Evolutionary conservation across 1,284 basidiomycete genomes (phyloP).

Genomic region (Fomitiporia mediterranea): DNA sequence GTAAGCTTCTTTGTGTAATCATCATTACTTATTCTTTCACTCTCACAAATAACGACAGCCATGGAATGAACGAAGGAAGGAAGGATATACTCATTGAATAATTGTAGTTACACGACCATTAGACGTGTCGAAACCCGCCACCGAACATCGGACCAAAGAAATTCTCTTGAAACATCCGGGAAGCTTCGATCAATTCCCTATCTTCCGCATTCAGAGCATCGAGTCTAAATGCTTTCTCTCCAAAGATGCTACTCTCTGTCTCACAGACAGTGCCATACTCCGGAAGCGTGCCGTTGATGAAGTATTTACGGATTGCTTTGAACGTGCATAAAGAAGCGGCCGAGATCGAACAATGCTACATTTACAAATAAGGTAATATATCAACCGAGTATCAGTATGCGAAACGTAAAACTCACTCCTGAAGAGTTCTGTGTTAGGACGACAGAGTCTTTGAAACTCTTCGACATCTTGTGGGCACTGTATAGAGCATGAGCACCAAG

Average conservation of each 20-base stretch:
- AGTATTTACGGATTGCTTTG: constrained; percentile 19
- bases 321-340: constrained; percentile 20
- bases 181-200: not conserved
- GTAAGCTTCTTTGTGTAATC: no score
- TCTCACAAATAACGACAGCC: no score
- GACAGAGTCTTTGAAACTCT: constrained; percentile 22
- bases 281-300: constrained; percentile 20
- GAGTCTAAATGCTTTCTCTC: not conserved
- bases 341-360: constrained; percentile 21
- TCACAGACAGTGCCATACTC: constrained; percentile 21
- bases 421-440: constrained; percentile 24
- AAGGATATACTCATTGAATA: no score
- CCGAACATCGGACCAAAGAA: no score
- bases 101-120: no score
- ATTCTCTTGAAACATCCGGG: constrained; percentile 3
- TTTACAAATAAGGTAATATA: no score
- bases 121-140: no score
- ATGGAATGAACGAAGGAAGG: no score
- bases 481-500: not conserved
- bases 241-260: constrained; percentile 11
- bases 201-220: constrained; percentile 1
- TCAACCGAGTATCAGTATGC: no score
- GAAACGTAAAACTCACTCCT: no score
- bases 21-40: no score
- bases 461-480: constrained; percentile 23